A percentile compares a stretch with the other conserved stretches of the same genome.
Evolutionary conservation across 352 stramenopile genomes (phyloP).

Genomic region (Globisporangium canariense): DNA sequence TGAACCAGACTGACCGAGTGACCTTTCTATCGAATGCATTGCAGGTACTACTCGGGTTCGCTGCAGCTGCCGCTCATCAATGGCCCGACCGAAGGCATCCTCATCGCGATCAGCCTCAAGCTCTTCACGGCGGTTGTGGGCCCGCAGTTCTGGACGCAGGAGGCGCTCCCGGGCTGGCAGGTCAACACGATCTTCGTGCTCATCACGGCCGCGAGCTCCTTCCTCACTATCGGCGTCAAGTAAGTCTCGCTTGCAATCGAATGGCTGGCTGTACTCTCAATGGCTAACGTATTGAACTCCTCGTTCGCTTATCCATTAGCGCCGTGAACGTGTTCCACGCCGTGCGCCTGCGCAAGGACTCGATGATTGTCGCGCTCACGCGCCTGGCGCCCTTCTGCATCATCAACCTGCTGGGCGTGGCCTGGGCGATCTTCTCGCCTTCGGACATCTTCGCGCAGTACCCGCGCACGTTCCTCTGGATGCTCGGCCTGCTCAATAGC

Average conservation of each 20-base stretch:
- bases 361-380: conserved; percentile 77
- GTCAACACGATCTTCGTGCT: conserved; percentile 85
- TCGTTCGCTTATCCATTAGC: conserved; percentile 22
- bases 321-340: conserved; percentile 69
- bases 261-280: background rate
- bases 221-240: conserved; percentile 71
- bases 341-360: conserved; percentile 65
- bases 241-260: conserved; percentile 30
- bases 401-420: conserved; percentile 59
- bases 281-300: background rate
- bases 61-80: conserved; percentile 96
- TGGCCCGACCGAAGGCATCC: conserved; percentile 94
- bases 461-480: conserved; percentile 84
- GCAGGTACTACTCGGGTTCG: conserved; percentile 92
- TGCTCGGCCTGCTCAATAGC: conserved; percentile 84
- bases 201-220: conserved; percentile 50
- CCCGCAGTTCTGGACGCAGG: conserved; percentile 64
- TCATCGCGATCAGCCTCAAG: conserved; percentile 81
- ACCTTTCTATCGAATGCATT: background rate
- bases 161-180: conserved; percentile 58
- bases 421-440: conserved; percentile 73
- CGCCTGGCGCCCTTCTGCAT: conserved; percentile 70
- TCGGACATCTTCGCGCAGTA: conserved; percentile 71
- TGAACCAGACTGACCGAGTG: background rate
- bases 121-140: conserved; percentile 64